Conservation (phyloP, 805 yeast species). For the Wickerhamomyces silvicola region DNA sequence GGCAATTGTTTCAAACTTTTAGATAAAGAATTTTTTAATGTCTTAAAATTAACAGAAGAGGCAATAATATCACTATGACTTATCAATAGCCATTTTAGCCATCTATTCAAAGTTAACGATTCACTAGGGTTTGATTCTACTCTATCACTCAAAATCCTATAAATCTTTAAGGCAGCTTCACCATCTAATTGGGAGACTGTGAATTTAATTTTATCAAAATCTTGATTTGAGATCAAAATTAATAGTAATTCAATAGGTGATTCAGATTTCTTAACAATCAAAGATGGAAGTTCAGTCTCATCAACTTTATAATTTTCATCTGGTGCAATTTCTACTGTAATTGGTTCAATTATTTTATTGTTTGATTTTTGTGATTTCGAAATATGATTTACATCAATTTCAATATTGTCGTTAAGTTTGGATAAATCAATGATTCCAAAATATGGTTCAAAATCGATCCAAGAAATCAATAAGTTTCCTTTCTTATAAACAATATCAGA, state of each 20-base stretch:
- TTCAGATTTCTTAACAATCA: slow-evolving; percentile 11
- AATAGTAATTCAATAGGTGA: slow-evolving; percentile 22
- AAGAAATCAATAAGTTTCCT: slow-evolving; percentile 24
- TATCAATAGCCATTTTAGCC: slow-evolving; percentile 81
- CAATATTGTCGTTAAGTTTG: slow-evolving; percentile 15
- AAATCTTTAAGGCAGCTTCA: slow-evolving; percentile 34
- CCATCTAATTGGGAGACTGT: slow-evolving; percentile 37
- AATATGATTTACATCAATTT: slow-evolving; percentile 21
- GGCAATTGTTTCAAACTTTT: slow-evolving; percentile 56
- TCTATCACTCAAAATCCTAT: slow-evolving; percentile 39
- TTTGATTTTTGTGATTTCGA: slow-evolving; percentile 1
- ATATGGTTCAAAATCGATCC: slow-evolving; percentile 34
- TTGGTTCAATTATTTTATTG: slow-evolving; percentile 19
- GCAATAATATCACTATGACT: slow-evolving; percentile 43
- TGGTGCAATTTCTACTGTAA: slow-evolving; percentile 19
- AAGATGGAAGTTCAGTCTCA: slow-evolving; percentile 14
- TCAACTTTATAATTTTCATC: slow-evolving; percentile 23
- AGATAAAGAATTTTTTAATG: slow-evolving; percentile 50
- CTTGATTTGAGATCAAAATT: slow-evolving; percentile 21
- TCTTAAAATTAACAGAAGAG: slow-evolving; percentile 36
- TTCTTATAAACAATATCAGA: slow-evolving; percentile 17
- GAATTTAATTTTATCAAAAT: slow-evolving; percentile 33
- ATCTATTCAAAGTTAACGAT: slow-evolving; percentile 36
- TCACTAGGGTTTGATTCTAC: slow-evolving; percentile 40
- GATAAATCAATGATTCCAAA: slow-evolving; percentile 24